Conservation (phyloP, 305 asterid genomes). For the Fraxinus xanthoxyloides region DNA sequence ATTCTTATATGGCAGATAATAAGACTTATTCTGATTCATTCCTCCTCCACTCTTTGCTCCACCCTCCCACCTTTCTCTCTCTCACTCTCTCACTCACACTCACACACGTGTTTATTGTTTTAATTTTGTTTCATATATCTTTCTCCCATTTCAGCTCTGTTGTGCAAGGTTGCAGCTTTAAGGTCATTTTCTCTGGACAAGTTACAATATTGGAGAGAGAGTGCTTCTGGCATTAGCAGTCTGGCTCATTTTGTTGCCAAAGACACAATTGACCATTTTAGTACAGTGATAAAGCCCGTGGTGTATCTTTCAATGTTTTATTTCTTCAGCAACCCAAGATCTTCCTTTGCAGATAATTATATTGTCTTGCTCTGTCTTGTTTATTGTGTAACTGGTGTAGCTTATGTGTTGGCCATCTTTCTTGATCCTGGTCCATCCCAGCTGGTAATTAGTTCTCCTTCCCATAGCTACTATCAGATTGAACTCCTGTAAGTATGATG, state of each 20-base stretch:
- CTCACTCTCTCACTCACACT: neutral
- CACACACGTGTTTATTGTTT: neutral
- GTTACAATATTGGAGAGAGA: slow-evolving; percentile 75
- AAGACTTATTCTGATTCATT: neutral
- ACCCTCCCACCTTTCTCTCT: neutral
- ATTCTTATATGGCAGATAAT: neutral
- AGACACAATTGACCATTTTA: slow-evolving; percentile 84
- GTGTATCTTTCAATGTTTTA: slow-evolving; percentile 84
- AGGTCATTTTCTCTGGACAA: slow-evolving; percentile 82
- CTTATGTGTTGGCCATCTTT: slow-evolving; percentile 71
- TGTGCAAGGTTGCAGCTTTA: slow-evolving; percentile 77
- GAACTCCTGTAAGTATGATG: slow-evolving; percentile 4
- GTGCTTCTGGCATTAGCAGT: slow-evolving; percentile 94
- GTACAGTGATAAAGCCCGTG: slow-evolving; percentile 78
- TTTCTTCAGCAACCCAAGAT: slow-evolving; percentile 93
- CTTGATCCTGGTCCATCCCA: slow-evolving; percentile 92
- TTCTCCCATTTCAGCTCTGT: slow-evolving; percentile 52
- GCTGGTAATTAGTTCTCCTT: slow-evolving; percentile 43
- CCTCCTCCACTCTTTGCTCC: neutral
- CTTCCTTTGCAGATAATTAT: slow-evolving; percentile 67
- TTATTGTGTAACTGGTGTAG: slow-evolving; percentile 88
- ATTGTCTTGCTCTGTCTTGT: slow-evolving; percentile 68
- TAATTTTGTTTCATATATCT: neutral
- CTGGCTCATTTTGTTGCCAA: slow-evolving; percentile 86
- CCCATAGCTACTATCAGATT: slow-evolving; percentile 2